phyloP scores from a whole-genome alignment of 306 rosid species.

The Corylus americana region DNA sequence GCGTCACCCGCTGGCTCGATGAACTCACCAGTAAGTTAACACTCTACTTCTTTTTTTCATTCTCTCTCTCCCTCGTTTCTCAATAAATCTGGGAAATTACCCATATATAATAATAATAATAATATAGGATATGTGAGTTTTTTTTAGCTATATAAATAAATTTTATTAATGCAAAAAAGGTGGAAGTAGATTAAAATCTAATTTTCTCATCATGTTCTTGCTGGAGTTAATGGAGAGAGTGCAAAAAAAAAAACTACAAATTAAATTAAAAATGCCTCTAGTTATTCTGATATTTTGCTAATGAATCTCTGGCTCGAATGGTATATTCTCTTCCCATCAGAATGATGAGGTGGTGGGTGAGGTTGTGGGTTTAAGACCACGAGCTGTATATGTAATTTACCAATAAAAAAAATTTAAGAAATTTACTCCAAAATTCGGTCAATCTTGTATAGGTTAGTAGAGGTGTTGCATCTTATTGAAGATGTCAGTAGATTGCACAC shows the following conservation, averaged over 20 bases:
- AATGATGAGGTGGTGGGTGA: no score
- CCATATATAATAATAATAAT: no score
- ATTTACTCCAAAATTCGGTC: no score
- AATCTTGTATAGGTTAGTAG: not conserved
- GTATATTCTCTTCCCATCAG: no score
- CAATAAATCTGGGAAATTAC: not conserved
- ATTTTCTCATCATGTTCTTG: not conserved
- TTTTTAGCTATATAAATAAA: no score
- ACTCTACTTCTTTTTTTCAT: not conserved
- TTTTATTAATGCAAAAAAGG: not conserved
- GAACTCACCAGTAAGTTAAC: constrained; percentile 64
- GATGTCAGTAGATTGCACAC: no score
- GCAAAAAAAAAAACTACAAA: not conserved
- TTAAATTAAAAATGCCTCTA: not conserved
- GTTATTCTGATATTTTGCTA: not conserved
- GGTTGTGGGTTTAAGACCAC: no score
- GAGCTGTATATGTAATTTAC: no score
- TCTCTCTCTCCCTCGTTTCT: not conserved
- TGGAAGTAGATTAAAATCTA: not conserved
- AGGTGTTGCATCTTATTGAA: not conserved
- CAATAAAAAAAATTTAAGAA: no score
- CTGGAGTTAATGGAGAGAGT: not conserved
- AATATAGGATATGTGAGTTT: no score
- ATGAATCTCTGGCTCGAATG: not conserved
- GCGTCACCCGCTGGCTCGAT: constrained; percentile 80